A percentile compares a stretch with the other conserved stretches of the same genome.
phyloP scores from a whole-genome alignment of 495 filamentous ascomycete species.

The Talaromyces wortmannii region DNA sequence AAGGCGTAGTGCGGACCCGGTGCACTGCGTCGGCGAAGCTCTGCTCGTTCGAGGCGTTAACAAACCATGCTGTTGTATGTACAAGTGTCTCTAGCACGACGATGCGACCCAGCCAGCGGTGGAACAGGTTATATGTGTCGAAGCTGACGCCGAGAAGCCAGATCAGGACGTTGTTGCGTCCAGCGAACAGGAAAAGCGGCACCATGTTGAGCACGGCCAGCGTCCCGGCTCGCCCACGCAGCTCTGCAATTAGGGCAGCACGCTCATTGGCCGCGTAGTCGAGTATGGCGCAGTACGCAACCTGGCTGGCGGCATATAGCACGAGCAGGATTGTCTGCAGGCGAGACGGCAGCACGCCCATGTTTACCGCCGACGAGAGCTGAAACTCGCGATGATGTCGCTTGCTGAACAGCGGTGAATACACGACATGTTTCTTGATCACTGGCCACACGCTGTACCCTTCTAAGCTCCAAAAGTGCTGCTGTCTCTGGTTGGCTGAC shows the following conservation, averaged over 20 bases:
- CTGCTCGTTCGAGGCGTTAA: slow-evolving; percentile 39
- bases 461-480: slow-evolving; percentile 59
- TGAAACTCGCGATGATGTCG: slow-evolving; percentile 86
- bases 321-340: slow-evolving; percentile 73
- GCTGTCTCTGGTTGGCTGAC: slow-evolving; percentile 36
- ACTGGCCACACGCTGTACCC: slow-evolving; percentile 57
- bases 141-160: slow-evolving; percentile 77
- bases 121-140: slow-evolving; percentile 92
- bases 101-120: slow-evolving; percentile 91
- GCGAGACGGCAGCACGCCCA: slow-evolving; percentile 83
- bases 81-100: slow-evolving; percentile 69
- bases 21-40: slow-evolving; percentile 46
- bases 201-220: slow-evolving; percentile 85
- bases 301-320: slow-evolving; percentile 66
- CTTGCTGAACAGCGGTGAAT: slow-evolving; percentile 73
- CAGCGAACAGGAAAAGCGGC: slow-evolving; percentile 80
- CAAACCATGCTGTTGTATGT: slow-evolving; percentile 66
- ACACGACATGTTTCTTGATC: slow-evolving; percentile 75
- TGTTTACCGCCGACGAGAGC: slow-evolving; percentile 75
- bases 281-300: slow-evolving; percentile 71
- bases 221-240: slow-evolving; percentile 80
- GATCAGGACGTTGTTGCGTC: slow-evolving; percentile 92
- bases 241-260: slow-evolving; percentile 49
- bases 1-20: slow-evolving; percentile 53
- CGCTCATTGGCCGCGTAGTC: slow-evolving; percentile 51